Base-by-base conservation (phyloP, 768 basidiomycete genomes). In the Nevesoporus exiguus region DNA sequence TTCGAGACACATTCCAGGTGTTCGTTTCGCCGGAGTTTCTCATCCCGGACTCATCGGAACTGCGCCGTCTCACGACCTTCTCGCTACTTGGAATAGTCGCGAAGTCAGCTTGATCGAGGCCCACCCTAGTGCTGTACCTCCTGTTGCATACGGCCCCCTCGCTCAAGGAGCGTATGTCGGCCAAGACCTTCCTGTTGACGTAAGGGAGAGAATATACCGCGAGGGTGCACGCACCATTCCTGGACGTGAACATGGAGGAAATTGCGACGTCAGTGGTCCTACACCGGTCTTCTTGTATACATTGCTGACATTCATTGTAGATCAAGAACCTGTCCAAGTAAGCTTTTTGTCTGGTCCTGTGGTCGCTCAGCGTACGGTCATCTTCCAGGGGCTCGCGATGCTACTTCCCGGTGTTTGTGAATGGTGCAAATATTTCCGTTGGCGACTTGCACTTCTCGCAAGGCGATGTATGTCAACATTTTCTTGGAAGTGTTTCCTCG, bases 361-460 rank as follows among this genome's bases (percentile, higher is more conserved):
- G 34, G 53, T 48, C n/a, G 6, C 31, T 52, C 13, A 44, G 1
- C 1, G 15, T 29, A 2, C 14, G 17, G 29, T 37, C 21, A 17
- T 34, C 8, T 46, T 24, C 30, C 34, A 82, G 81, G 61, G 86
- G 86, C 3, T 88, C 86, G 24, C 78, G 83, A 2, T 85, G 82
- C 67, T 88, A 88, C 64, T 82, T 89, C 73, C 88, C 88, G 2
- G 88, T 91, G 2, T 91, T 86, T 59, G 72, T 91, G 30, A 76
- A 82, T 42, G 88, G 87, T 6, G 88, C 88, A 2, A 87, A 88
- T 55, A 73, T 91, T 3, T 88, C 88, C 0, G 83, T 90, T 19
- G 88, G 88, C 1, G 88, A 90, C 65, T 72, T 89, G 24, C 88
- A 91, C 63, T 90, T 89, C 68, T 87, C 85, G 15, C 86, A 90